Base-by-base conservation (phyloP, 1,284 basidiomycete species). In the Trametes pubescens region DNA sequence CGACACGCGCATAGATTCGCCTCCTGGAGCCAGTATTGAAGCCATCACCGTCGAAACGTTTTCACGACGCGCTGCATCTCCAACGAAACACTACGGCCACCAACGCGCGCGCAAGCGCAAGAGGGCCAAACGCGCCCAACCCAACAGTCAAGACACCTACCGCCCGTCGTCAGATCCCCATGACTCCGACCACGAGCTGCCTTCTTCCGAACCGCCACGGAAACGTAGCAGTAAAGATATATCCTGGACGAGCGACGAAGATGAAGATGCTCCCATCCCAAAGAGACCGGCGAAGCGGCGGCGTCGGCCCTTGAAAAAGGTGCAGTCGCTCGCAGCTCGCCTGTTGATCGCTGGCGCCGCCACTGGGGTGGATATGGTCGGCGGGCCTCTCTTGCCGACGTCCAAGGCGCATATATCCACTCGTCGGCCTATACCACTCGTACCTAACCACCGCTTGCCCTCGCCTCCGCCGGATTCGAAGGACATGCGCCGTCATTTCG, bases 261-360 rank as follows among this genome's bases (percentile, higher is more conserved):
- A 47, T 1, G 62, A 66, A 22, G 22, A 49, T 18, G 3, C 35
- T 6, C n/a, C 32, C 7, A 16, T 10, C 22, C 1, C 35, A 44
- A 1, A 18, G 32, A 13, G 22, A 35, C 53, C 35, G 13, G 14
- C 56, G 37, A 40, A 54, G 46, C 51, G 53, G 16, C 58, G 53
- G 21, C 51, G 60, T 51, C 59, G 37, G 56, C 61, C 26, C 32
- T 54, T 29, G 40, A 69, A 64, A 46, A 71, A 66, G 34, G 37
- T 53, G 11, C 69, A 68, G 22, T 38, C 71, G 0, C 65, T 74
- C n/a, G 64, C 69, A 5, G 63, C 64, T n/a, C 70, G 73, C 0
- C 58, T 75, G 52, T 59, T 75, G 32, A 61, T 69, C 22, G 74
- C 74, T 16, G 74, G 71, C 43, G 67, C 69, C 38, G 65, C 67